Evolutionary conservation across 495 filamentous ascomycete genomes (phyloP).

Genomic region (Penicillium turbatum): DNA sequence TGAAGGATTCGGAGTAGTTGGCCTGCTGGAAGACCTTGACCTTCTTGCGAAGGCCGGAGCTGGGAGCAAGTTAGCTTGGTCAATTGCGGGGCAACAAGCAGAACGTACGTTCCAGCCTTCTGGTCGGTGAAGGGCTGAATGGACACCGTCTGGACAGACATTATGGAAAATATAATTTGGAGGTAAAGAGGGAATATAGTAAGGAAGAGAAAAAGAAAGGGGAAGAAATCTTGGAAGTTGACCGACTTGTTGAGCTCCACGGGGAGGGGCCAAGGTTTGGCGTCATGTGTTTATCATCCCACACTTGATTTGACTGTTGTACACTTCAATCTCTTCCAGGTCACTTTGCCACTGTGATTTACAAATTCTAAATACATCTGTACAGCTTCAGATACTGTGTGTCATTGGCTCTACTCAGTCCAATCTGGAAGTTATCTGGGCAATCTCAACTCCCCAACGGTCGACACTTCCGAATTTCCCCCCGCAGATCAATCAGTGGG

Average conservation of each 20-base stretch:
- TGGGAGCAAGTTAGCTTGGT: constrained; percentile 38
- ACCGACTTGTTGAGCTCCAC: constrained; percentile 24
- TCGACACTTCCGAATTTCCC: neutral
- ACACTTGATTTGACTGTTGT: constrained; percentile 2
- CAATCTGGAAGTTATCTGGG: neutral
- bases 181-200: constrained; percentile 8
- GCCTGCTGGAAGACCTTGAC: constrained; percentile 94
- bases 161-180: neutral
- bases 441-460: neutral
- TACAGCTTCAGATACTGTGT: too few relatives aligned
- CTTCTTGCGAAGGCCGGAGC: constrained; percentile 97
- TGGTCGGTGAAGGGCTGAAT: constrained; percentile 85
- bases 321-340: neutral
- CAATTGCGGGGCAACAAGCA: constrained; percentile 4
- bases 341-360: neutral
- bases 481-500: constrained; percentile 2
- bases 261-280: constrained; percentile 13
- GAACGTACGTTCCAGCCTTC: constrained; percentile 96
- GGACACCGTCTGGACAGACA: constrained; percentile 52
- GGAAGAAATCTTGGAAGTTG: constrained; percentile 12
- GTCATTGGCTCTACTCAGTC: neutral
- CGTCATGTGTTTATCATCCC: constrained; percentile 34
- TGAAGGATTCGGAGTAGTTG: constrained; percentile 93
- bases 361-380: neutral
- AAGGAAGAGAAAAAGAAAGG: constrained; percentile 5